Evolutionary conservation across 345 rosid genomes (phyloP), one percentile per base, ranked within the genome.

Genomic region (Geranium brycei): DNA sequence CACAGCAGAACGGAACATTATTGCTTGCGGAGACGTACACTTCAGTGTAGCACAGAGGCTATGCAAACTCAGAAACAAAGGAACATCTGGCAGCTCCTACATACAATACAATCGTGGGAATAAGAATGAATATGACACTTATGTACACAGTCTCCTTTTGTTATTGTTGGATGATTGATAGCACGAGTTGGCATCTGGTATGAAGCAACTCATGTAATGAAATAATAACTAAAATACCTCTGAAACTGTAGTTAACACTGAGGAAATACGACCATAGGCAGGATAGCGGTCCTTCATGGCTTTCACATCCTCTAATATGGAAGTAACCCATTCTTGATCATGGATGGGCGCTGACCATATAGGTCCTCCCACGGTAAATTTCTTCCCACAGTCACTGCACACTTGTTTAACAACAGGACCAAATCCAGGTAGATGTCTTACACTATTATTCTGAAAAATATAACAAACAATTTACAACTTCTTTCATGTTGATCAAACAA

Each of bases 281-380:
- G 99, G 96, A 79, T 95, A 95, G 7, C 76, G 77, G 23, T 83
- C 86, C 86, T 76, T 88, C 86, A 82, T 83, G 66, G 88, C 82
- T 76, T 75, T 87, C 66, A 95, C 86, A 75, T 80, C 81, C 31
- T 74, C 82, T 19, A 91, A 75, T 19, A 83, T 81, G 15, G 85
- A 83, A 63, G 77, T 71, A 53, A 87, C 95, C 99, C 96, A 95
- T 40, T 88, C 97, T 59, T 80, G 96, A 78, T 91, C 91, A 60
- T 95, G 99, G 19, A 95, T 87, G 47, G 96, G 86, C 17, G 96
- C 99, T 14, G 99, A 91, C 99, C 99, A 95, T 66, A 95, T 83
- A 5, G 99, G 96, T 10, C 99, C 96, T 31, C 99, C 99, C 99
- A 95, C 88, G 73, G 82, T 83, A 70, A 80, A 91, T 80, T 88